Base-by-base conservation (phyloP, 2,329 filamentous ascomycete species). In the Fusarium incarnatum region DNA sequence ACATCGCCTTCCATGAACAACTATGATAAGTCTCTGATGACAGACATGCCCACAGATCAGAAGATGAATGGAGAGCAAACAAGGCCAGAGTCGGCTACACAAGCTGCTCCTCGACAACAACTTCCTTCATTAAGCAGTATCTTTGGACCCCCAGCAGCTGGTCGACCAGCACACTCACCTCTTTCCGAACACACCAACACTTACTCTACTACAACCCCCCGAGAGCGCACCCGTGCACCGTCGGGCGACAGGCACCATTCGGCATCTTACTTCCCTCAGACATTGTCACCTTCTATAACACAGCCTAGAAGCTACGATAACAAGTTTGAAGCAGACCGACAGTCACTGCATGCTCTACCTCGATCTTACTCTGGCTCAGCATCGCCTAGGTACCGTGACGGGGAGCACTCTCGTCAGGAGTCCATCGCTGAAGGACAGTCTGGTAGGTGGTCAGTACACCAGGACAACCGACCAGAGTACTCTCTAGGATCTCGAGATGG, bases 81-180 rank as follows among this genome's bases (percentile, higher is more conserved):
- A 54, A 80, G 78, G 64, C 78, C 79, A 58, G 81, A 83, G 61
- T 73, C 73, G 48, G 71, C 72, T 48, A 73, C 59, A 68, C 76
- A 73, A 64, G 58, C 70, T 64, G 70, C 76, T 23, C 64, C 75
- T 49, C 81, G 82, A 60, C 85, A 86, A 69, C 84, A 86, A 71
- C 82, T 89, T 23, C 87, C 87, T 3, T 84, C 87, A 8, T 72
- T 89, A 68, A 88, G 85, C 77, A 88, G 86, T 70, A 78, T 89
- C 18, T 88, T 89, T 70, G 85, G 85, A 5, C 84, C 84, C 8
- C 80, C 83, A 13, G 78, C 83, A 8, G 77, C 82, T 47, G 77
- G 81, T 34, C 80, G 83, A 50, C 79, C 83, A 27, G 72, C 83
- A 52, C 81, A 82, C 63, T 85, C 86, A 40, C 82, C 85, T 49